Evolutionary conservation across 2,329 filamentous ascomycete species (phyloP).

Genomic region (Pleurostoma richardsiae): DNA sequence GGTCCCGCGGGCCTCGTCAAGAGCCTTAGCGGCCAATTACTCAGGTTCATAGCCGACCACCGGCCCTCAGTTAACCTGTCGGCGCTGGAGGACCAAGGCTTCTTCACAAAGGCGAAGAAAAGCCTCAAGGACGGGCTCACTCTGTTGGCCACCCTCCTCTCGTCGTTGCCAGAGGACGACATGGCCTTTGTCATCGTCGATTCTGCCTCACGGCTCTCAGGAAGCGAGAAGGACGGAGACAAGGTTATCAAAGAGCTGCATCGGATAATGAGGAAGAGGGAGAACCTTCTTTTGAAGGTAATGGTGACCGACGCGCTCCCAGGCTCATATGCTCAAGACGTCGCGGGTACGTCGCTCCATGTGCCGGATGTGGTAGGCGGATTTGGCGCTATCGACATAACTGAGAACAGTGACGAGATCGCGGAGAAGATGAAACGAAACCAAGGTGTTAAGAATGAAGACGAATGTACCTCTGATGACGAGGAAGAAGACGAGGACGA

Average conservation of each 20-base stretch:
- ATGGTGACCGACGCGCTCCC: slow-evolving; percentile 7
- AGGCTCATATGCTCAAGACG: not conserved
- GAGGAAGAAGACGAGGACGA: too few relatives aligned
- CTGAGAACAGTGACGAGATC: too few relatives aligned
- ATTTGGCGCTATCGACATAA: too few relatives aligned
- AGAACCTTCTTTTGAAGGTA: slow-evolving; percentile 3
- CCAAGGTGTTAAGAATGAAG: too few relatives aligned
- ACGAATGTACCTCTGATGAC: too few relatives aligned
- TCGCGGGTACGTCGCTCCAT: not conserved
- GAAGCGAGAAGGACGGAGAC: not conserved
- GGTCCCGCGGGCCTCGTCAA: slow-evolving; percentile 5
- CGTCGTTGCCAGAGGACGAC: slow-evolving; percentile 2
- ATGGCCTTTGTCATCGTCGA: slow-evolving; percentile 8
- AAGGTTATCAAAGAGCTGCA: not conserved
- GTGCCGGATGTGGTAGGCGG: not conserved
- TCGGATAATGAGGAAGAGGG: slow-evolving; percentile 1
- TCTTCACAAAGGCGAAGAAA: not conserved
- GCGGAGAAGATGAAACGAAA: too few relatives aligned
- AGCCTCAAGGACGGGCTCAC: too few relatives aligned
- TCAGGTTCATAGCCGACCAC: slow-evolving; percentile 2
- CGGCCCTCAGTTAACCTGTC: slow-evolving; percentile 1
- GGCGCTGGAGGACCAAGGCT: not conserved
- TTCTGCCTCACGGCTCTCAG: slow-evolving; percentile 2
- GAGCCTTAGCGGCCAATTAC: slow-evolving; percentile 5
- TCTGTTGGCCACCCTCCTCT: slow-evolving; percentile 2